Evolutionary conservation across 192 early-diverging fungal genomes (phyloP).

Genomic region (Coemansia sp.): DNA sequence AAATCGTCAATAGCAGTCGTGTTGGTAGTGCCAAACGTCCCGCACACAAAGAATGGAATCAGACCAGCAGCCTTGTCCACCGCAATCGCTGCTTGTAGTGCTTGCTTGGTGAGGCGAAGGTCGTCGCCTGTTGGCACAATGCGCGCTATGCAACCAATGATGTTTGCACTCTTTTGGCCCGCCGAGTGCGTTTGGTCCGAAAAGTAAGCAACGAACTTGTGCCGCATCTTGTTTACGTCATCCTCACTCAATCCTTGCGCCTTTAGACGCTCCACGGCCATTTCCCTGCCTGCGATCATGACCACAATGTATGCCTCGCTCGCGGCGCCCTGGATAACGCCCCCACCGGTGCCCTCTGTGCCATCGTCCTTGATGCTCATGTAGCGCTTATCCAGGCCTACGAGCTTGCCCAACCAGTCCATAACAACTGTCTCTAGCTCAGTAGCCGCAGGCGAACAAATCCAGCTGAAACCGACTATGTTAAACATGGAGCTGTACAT

Average conservation of each 20-base stretch:
- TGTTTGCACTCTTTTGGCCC: slow-evolving; percentile 56
- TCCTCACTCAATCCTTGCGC: slow-evolving; percentile 29
- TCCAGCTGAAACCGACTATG: slow-evolving; percentile 58
- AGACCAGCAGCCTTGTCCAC: slow-evolving; percentile 55
- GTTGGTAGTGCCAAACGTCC: slow-evolving; percentile 66
- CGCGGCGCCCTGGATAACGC: slow-evolving; percentile 65
- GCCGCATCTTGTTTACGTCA: slow-evolving; percentile 12
- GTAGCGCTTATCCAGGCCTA: slow-evolving; percentile 60
- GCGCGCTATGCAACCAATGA: slow-evolving; percentile 41
- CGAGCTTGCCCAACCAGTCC: slow-evolving; percentile 66
- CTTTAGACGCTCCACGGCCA: slow-evolving; percentile 36
- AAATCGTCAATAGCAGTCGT: slow-evolving; percentile 59
- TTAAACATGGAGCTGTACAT: slow-evolving; percentile 64
- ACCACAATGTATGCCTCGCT: slow-evolving; percentile 60
- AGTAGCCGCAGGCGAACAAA: slow-evolving; percentile 58
- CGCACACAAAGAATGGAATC: slow-evolving; percentile 65
- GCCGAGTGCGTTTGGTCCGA: slow-evolving; percentile 64
- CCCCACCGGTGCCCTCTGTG: slow-evolving; percentile 58
- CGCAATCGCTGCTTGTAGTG: slow-evolving; percentile 51
- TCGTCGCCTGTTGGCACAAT: slow-evolving; percentile 44
- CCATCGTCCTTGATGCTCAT: slow-evolving; percentile 45
- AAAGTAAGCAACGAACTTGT: slow-evolving; percentile 60
- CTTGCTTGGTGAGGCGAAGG: slow-evolving; percentile 39
- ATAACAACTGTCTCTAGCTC: slow-evolving; percentile 63
- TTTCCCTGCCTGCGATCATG: slow-evolving; percentile 60